These are phyloP conservation scores for Juncus effusus DNA, from an alignment of 176 grass and related monocot genomes.

Conservation along the genomic window DNA sequence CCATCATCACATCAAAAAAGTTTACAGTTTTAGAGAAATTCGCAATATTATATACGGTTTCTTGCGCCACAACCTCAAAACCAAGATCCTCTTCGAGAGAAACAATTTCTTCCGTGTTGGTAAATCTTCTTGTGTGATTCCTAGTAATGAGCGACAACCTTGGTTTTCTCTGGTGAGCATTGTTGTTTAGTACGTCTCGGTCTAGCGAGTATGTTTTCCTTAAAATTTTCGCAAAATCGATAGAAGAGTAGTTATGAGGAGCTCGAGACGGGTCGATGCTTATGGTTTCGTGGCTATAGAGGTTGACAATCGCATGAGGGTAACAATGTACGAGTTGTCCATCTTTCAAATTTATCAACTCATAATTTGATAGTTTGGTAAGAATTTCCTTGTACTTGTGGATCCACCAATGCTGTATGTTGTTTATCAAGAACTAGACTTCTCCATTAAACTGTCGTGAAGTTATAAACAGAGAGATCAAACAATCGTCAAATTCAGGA, in stretches of 20 bases:
- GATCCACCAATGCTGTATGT: constrained; percentile 58
- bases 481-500: constrained; percentile 73
- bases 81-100: constrained; percentile 44
- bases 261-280: constrained; percentile 61
- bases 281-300: constrained; percentile 63
- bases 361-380: constrained; percentile 57
- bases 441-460: constrained; percentile 57
- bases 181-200: constrained; percentile 12
- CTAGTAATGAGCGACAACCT: constrained; percentile 65
- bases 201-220: constrained; percentile 37
- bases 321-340: constrained; percentile 55
- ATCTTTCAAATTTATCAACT: constrained; percentile 44
- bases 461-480: constrained; percentile 78
- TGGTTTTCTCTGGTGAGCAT: constrained; percentile 33
- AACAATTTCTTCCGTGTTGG: constrained; percentile 53
- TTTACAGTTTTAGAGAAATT: constrained; percentile 54
- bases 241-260: constrained; percentile 50
- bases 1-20: constrained; percentile 67
- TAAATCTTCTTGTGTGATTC: constrained; percentile 45
- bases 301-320: constrained; percentile 49
- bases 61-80: constrained; percentile 60
- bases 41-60: constrained; percentile 48
- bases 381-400: constrained; percentile 54
- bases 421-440: constrained; percentile 57
- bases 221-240: constrained; percentile 47